Conservation (phyloP, 2,329 filamentous ascomycete genomes). For the Claviceps quebecensis region DNA sequence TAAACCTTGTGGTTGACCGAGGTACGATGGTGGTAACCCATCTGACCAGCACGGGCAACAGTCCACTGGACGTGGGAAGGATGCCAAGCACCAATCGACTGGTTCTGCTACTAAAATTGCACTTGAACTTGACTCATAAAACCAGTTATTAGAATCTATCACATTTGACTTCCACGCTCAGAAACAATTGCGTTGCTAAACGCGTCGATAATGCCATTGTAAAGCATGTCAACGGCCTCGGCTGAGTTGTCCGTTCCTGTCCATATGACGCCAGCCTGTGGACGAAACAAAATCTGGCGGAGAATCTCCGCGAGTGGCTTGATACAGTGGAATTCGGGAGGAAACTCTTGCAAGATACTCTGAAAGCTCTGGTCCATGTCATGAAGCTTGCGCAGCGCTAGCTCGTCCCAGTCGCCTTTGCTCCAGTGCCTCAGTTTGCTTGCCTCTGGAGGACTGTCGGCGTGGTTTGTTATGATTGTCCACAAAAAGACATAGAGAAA, state of each 20-base stretch:
- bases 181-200: conserved; percentile 9
- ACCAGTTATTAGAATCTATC: not conserved
- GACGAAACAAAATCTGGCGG: conserved; percentile 9
- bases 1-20: conserved; percentile 99
- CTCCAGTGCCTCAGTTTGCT: conserved; percentile 9
- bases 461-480: conserved; percentile 4
- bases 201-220: conserved; percentile 7
- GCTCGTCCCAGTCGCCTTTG: conserved; percentile 5
- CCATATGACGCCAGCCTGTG: conserved; percentile 7
- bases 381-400: conserved; percentile 4
- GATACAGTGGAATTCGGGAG: conserved; percentile 8
- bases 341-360: conserved; percentile 9
- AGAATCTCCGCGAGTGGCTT: conserved; percentile 10
- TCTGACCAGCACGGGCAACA: conserved; percentile 98
- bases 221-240: conserved; percentile 9
- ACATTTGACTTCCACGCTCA: conserved; percentile 4
- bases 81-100: conserved; percentile 96
- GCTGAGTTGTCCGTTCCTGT: conserved; percentile 7
- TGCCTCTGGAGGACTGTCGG: conserved; percentile 3
- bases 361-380: conserved; percentile 7
- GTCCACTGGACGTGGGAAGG: conserved; percentile 99
- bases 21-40: conserved; percentile 99
- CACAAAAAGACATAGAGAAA: conserved; percentile 14
- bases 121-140: not conserved
- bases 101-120: not conserved